These are phyloP conservation scores for Zasmidium citrigriseum DNA, from an alignment of 2,329 filamentous ascomycete species.

Conservation along the genomic window DNA sequence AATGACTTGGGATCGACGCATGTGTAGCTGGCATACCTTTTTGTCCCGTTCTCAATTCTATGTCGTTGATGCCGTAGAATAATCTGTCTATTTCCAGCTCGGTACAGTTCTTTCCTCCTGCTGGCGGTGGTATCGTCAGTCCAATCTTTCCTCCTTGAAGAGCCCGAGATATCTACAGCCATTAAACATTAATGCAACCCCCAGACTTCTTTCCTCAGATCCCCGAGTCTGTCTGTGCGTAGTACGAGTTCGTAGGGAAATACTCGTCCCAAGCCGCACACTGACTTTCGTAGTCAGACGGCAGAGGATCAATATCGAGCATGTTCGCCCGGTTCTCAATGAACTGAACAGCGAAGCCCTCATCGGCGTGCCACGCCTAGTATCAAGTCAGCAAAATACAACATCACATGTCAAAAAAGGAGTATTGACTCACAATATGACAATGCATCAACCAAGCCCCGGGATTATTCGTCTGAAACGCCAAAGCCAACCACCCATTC, in stretches of 20 bases:
- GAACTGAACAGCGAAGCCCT: constrained; percentile 37
- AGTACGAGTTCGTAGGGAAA: constrained; percentile 26
- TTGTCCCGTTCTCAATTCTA: too few species aligned
- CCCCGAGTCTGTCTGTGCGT: constrained; percentile 35
- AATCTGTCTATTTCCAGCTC: too few species aligned
- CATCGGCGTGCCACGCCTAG: constrained; percentile 35
- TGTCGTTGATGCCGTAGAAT: too few species aligned
- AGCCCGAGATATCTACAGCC: background rate
- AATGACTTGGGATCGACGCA: too few species aligned
- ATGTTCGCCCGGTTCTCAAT: constrained; percentile 31
- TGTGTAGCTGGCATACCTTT: too few species aligned
- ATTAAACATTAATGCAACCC: constrained; percentile 1
- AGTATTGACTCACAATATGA: constrained; percentile 37
- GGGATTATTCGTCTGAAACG: constrained; percentile 45
- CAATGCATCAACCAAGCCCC: constrained; percentile 47
- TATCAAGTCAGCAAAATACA: background rate
- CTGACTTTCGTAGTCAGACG: constrained; percentile 29
- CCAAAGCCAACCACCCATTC: constrained; percentile 42
- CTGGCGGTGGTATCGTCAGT: too few species aligned
- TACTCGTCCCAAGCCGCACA: constrained; percentile 34
- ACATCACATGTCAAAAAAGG: background rate
- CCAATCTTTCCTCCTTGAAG: too few species aligned
- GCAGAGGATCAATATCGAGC: constrained; percentile 23
- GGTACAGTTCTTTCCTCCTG: too few species aligned
- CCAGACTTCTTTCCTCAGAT: constrained; percentile 20